Base-by-base conservation (phyloP, 2,329 filamentous ascomycete genomes). In the Capronia epimyces region DNA sequence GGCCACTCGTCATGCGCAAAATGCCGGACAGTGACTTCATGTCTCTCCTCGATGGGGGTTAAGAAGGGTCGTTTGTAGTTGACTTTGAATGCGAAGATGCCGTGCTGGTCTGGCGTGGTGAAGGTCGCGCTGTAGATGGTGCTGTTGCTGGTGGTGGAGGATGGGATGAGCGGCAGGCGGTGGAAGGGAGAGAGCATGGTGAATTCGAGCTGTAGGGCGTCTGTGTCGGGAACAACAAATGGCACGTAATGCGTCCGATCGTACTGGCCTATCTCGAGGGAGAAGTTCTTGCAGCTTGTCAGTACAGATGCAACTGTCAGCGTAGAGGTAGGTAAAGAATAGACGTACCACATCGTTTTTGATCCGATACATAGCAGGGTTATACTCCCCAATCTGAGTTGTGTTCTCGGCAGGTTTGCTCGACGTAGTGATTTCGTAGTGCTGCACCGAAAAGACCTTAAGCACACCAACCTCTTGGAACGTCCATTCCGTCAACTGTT, bases 121-220 rank as follows among this genome's bases (percentile, higher is more conserved):
- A 98, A 96, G 20, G 80, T 78, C 40, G 80, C 78, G 57, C 79
- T 78, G 75, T 84, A 98, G 55, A 86, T 78, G 43, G 87, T 84
- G 58, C 83, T 82, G 62, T 87, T 83, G 48, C 76, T 69, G 1
- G 82, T 84, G 21, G 75, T 75, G 25, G 71, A 69, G 8, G 75
- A 68, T 12, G 81, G 79, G 7, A 73, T 63, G 25, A 98, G 82
- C 53, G 82, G 76, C 27, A 97, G 78, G 36, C 93, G 90, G 74
- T 96, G 86, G 81, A 96, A 97, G 50, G 93, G 91, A 1, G 91
- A 96, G 41, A 98, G 85, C 93, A 97, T 98, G 74, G 84, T 90
- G 76, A 97, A 96, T 71, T 98, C 93, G 56, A 98, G 87, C 71
- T 98, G 93, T 27, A 98, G 67, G 22, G 75, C 77, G 67, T 98